These are phyloP conservation scores for Diutina sp. DNA, from an alignment of 1,139 yeast genomes.

Conservation along the genomic window DNA sequence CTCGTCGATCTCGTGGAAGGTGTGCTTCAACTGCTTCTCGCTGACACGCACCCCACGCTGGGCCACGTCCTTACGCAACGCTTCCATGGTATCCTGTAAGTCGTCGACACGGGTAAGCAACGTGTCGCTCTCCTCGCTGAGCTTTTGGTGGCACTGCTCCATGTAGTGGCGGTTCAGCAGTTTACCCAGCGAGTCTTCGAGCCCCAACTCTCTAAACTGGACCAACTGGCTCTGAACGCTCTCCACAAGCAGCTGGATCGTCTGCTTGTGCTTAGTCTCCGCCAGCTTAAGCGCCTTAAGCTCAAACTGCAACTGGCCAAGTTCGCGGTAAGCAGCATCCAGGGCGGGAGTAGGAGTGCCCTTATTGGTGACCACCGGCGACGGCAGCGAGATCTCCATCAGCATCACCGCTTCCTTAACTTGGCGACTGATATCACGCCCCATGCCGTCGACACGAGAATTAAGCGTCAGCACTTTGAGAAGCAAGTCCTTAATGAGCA, in stretches of 20 bases:
- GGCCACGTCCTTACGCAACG: slow-evolving; percentile 82
- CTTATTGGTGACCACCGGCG: not conserved
- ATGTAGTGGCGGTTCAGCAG: slow-evolving; percentile 45
- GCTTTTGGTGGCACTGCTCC: slow-evolving; percentile 61
- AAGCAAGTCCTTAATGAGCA: slow-evolving; percentile 12
- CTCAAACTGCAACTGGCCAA: not conserved
- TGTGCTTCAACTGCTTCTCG: slow-evolving; percentile 55
- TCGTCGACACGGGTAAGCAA: slow-evolving; percentile 79
- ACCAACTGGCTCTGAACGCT: not conserved
- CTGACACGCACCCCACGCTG: slow-evolving; percentile 81
- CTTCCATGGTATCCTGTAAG: slow-evolving; percentile 84
- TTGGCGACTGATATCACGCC: slow-evolving; percentile 12
- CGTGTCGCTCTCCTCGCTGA: slow-evolving; percentile 66
- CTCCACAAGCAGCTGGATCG: not conserved
- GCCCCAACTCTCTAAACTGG: not conserved
- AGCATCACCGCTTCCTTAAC: slow-evolving; percentile 13
- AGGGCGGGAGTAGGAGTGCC: not conserved
- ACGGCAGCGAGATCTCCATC: slow-evolving; percentile 12
- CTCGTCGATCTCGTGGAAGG: slow-evolving; percentile 48
- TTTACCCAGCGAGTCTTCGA: not conserved
- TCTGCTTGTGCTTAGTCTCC: not conserved
- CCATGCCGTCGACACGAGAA: slow-evolving; percentile 15
- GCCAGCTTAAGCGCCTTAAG: not conserved
- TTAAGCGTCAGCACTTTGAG: slow-evolving; percentile 18
- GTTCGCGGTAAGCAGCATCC: not conserved